A percentile compares a stretch with the other conserved stretches of the same genome.
Evolutionary conservation across 2,329 filamentous ascomycete genomes (phyloP).

Genomic region (Alternaria ethzedia): DNA sequence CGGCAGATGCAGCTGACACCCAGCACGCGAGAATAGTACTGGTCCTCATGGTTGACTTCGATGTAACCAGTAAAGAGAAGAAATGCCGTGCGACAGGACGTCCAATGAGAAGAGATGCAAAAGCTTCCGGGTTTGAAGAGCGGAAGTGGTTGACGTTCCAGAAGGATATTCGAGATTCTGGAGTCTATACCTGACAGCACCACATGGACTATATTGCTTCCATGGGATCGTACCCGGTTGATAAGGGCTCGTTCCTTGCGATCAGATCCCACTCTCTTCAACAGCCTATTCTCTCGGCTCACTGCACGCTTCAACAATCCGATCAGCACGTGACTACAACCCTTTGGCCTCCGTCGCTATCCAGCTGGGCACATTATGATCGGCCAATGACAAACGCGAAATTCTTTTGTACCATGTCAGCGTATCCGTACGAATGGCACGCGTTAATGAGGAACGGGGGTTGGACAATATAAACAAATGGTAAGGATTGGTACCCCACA

Average conservation of each 20-base stretch:
- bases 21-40: constrained; percentile 13
- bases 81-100: background rate
- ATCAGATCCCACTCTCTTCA: background rate
- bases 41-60: constrained; percentile 19
- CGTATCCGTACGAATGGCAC: background rate
- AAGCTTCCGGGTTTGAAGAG: constrained; percentile 2
- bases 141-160: constrained; percentile 1
- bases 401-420: background rate
- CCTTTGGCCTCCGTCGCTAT: background rate
- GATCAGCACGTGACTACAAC: background rate
- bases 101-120: constrained; percentile 3
- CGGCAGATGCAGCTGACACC: constrained; percentile 21
- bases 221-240: constrained; percentile 19
- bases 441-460: background rate
- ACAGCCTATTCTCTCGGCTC: background rate
- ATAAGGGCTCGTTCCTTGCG: background rate
- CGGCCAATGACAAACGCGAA: constrained; percentile 3
- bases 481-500: constrained; percentile 10
- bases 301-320: background rate
- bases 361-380: background rate
- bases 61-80: background rate
- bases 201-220: constrained; percentile 16
- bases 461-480: constrained; percentile 14
- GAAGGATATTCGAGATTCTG: constrained; percentile 7
- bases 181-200: constrained; percentile 4